Evolutionary conservation across 441 rosid genomes (phyloP).

Genomic region (Gossypium schwendimanii): DNA sequence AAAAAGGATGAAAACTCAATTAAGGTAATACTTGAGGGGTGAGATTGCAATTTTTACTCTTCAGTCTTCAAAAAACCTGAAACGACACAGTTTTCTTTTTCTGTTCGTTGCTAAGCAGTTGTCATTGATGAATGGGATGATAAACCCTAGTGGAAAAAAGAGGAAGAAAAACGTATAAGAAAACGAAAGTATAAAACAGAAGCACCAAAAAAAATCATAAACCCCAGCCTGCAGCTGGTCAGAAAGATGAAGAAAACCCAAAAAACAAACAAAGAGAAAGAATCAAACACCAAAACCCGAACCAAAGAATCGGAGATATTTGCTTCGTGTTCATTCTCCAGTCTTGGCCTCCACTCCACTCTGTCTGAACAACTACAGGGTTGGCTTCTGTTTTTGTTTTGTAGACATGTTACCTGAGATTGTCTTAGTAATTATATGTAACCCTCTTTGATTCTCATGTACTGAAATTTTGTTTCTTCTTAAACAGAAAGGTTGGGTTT

Average conservation of each 20-base stretch:
- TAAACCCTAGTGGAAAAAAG: conserved; percentile 3
- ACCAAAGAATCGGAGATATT: conserved; percentile 34
- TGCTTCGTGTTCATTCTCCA: conserved; percentile 73
- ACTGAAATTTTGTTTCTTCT: neutral
- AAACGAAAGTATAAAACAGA: neutral
- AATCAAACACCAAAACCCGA: neutral
- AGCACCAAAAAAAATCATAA: neutral
- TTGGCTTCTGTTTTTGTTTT: conserved; percentile 11
- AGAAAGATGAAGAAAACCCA: conserved; percentile 7
- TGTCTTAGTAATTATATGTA: neutral
- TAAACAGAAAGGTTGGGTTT: conserved; percentile 72
- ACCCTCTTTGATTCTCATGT: neutral
- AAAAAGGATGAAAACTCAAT: too few relatives aligned
- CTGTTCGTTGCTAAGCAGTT: too few relatives aligned
- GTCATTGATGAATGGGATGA: neutral
- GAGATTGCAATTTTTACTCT: neutral
- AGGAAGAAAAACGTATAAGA: neutral
- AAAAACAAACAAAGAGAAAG: neutral
- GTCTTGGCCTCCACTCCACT: conserved; percentile 65
- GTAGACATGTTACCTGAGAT: neutral
- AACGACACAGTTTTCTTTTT: too few relatives aligned
- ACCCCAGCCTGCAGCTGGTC: neutral
- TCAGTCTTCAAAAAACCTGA: too few relatives aligned
- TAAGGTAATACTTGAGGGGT: neutral
- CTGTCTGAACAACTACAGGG: conserved; percentile 75